Conservation (phyloP, 2,329 filamentous ascomycete genomes). For the Fusarium decemcellulare region DNA sequence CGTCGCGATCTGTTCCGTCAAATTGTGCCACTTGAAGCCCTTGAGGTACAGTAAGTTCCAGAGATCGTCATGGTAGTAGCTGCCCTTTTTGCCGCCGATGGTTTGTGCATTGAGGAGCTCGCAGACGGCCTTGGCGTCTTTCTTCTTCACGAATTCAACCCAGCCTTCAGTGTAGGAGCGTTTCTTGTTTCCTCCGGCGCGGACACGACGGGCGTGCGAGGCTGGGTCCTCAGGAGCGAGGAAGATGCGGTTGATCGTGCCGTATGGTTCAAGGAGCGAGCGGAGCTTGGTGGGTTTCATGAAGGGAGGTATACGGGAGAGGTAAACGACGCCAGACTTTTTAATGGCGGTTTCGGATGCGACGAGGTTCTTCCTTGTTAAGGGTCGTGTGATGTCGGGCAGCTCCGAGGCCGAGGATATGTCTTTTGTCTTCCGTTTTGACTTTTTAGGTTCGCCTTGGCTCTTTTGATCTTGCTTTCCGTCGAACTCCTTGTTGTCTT, state of each 20-base stretch:
- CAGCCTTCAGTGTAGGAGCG: constrained; percentile 87
- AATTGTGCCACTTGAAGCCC: constrained; percentile 85
- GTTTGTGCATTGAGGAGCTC: constrained; percentile 83
- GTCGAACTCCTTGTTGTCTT: constrained; percentile 41
- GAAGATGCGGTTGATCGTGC: constrained; percentile 83
- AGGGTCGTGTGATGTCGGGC: constrained; percentile 65
- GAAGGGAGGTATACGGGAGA: constrained; percentile 88
- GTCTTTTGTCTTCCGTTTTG: constrained; percentile 45
- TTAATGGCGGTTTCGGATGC: constrained; percentile 74
- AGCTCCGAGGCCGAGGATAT: constrained; percentile 53
- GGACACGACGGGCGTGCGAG: constrained; percentile 76
- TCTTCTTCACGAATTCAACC: constrained; percentile 85
- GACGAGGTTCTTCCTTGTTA: constrained; percentile 78
- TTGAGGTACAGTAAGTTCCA: constrained; percentile 88
- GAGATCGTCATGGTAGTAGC: constrained; percentile 87
- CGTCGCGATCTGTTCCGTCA: constrained; percentile 83
- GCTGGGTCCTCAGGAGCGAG: constrained; percentile 81
- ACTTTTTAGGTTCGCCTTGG: constrained; percentile 36
- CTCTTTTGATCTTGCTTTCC: constrained; percentile 36
- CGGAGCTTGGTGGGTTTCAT: constrained; percentile 88
- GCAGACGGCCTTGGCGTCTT: constrained; percentile 82
- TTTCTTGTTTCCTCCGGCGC: constrained; percentile 86
- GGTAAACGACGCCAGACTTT: constrained; percentile 85
- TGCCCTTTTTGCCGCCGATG: constrained; percentile 87
- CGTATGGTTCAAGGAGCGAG: constrained; percentile 81